phyloP scores from a whole-genome alignment of 768 basidiomycete genomes.

The Lactarius hengduanensis region DNA sequence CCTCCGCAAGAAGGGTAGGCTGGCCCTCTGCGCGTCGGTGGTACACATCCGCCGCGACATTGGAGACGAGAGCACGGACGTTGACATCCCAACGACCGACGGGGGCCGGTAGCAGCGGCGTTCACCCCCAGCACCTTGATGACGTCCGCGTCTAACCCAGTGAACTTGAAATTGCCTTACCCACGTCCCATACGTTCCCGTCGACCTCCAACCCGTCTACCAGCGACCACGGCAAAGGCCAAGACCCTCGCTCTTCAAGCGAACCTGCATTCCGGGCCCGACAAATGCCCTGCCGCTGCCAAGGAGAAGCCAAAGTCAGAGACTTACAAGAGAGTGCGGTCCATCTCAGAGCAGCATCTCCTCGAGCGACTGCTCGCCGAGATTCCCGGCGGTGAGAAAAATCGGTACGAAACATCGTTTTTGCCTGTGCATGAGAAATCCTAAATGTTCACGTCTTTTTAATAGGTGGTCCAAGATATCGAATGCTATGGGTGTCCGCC shows the following conservation, averaged over 20 bases:
- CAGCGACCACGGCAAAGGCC: constrained; percentile 17
- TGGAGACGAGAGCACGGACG: constrained; percentile 59
- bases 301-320: no score
- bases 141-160: constrained; percentile 1
- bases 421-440: no score
- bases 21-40: constrained; percentile 35
- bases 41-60: constrained; percentile 57
- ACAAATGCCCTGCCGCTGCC: constrained; percentile 1
- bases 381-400: no score
- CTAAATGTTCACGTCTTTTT: no score
- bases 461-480: no score
- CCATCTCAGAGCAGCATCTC: no score
- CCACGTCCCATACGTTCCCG: constrained; percentile 13
- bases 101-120: constrained; percentile 5
- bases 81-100: constrained; percentile 45
- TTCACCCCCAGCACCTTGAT: not conserved
- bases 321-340: no score
- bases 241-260: constrained; percentile 7
- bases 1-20: constrained; percentile 41
- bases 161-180: not conserved
- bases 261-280: constrained; percentile 6
- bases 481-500: no score
- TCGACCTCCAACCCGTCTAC: not conserved
- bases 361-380: no score
- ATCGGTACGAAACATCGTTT: no score